A percentile compares a stretch with the other conserved stretches of the same genome.
These are phyloP conservation scores for Bolboschoenus planiculmis DNA, from an alignment of 176 grass and related monocot species.

Conservation along the genomic window DNA sequence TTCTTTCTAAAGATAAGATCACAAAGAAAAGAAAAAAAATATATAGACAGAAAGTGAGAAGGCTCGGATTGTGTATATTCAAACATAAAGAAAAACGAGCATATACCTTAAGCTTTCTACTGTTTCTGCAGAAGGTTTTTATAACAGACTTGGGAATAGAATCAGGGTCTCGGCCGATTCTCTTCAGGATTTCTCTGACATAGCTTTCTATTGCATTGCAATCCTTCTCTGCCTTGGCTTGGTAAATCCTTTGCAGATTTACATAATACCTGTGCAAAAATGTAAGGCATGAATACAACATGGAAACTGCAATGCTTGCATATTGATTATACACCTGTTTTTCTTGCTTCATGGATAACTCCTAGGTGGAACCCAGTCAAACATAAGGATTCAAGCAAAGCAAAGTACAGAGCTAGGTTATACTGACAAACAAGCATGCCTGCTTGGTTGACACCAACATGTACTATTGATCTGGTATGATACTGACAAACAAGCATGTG, in stretches of 20 bases:
- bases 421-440: too few species aligned
- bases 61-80: background rate
- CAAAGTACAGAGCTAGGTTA: background rate
- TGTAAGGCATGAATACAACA: background rate
- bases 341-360: background rate
- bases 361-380: background rate
- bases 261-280: constrained; percentile 63
- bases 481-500: background rate
- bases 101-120: constrained; percentile 78
- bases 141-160: constrained; percentile 75
- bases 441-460: background rate
- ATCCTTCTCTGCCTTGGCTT: constrained; percentile 79
- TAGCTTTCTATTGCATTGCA: constrained; percentile 51
- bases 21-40: constrained; percentile 9
- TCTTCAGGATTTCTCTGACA: constrained; percentile 68
- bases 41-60: background rate
- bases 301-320: background rate
- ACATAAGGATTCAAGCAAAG: background rate
- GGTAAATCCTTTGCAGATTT: constrained; percentile 90
- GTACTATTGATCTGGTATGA: background rate
- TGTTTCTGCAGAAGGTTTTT: constrained; percentile 87
- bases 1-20: background rate
- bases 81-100: constrained; percentile 4
- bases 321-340: background rate
- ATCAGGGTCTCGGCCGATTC: constrained; percentile 63